Conservation (phyloP, 257 asterid genomes). For the Solanum peruvianum region DNA sequence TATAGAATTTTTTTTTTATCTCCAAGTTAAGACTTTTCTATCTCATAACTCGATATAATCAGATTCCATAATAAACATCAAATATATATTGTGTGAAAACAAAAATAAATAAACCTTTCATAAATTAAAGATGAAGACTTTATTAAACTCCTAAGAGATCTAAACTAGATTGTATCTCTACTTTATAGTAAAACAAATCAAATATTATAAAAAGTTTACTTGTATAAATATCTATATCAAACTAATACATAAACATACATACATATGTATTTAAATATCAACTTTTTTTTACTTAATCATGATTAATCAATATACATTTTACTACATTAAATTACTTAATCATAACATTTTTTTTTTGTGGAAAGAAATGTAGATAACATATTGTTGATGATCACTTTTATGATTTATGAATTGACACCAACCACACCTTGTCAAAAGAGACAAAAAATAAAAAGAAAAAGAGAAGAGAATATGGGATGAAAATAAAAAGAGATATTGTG, state of each 20-base stretch:
- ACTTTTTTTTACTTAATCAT: too few relatives aligned
- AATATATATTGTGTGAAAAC: background rate
- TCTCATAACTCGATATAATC: too few relatives aligned
- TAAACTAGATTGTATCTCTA: background rate
- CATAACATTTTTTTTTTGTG: background rate
- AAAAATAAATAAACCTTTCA: background rate
- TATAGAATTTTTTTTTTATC: too few relatives aligned
- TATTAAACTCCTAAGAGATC: too few relatives aligned
- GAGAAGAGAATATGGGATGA: background rate
- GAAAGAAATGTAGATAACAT: background rate
- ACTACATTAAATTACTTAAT: too few relatives aligned
- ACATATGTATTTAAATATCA: background rate
- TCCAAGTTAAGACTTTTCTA: too few relatives aligned
- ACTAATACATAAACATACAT: background rate
- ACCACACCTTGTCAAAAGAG: background rate
- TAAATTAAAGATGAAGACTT: background rate
- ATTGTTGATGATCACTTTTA: background rate
- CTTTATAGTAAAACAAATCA: background rate
- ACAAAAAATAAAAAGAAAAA: background rate
- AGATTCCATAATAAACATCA: too few relatives aligned
- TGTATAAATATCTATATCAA: background rate
- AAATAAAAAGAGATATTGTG: background rate
- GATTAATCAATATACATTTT: too few relatives aligned
- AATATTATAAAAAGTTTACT: too few relatives aligned
- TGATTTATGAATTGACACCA: constrained; percentile 7